Base-by-base conservation (phyloP, 1,284 basidiomycete species). In the Marasmius fiardii region DNA sequence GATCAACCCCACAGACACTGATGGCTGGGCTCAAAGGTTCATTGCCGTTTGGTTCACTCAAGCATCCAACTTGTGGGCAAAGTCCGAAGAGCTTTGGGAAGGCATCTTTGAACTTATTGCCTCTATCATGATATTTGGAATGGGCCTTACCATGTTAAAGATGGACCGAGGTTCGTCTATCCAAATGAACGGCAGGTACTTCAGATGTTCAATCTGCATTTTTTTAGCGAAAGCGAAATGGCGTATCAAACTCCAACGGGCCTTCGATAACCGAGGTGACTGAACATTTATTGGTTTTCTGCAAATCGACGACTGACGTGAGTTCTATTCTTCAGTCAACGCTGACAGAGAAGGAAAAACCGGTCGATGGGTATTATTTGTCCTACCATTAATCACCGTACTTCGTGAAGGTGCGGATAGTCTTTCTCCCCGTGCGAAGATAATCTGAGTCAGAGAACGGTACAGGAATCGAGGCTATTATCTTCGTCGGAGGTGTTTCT, bases 401-500 rank as follows among this genome's bases (percentile, higher is more conserved):
- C 76, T 95, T 39, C 87, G 95, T 62, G 95, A 98, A 76, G 95
- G 94, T 76, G 10, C n/a, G 28, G 10, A 4, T 10, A 31, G 28
- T 10, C 28, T 31, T 31, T 31, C 28, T 10, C 5, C 10, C 28
- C 28, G 4, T 10, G 10, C 28, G 28, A 31, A 31, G 28, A 31
- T 31, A 31, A n/a, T 31, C 28, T 31, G 28, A 31, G 5, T 31
- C 28, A 31, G n/a, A n/a, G n/a, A n/a, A 31, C 5, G 10, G 28
- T 4, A 31, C 10, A 84, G 82, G 85, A 53, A 79, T 97, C 61
- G 95, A 98, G 71, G 93, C 92, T 1, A 88, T 96, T 56, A 79
- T 98, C 60, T 97, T 97, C 67, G 93, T 97, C 52, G 92, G 94
- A 18, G 94, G 95, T 56, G 94, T 96, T 41, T 86, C 93, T 2